Base-by-base conservation (phyloP, 164 flowering plant species). In the Berberis thunbergii region DNA sequence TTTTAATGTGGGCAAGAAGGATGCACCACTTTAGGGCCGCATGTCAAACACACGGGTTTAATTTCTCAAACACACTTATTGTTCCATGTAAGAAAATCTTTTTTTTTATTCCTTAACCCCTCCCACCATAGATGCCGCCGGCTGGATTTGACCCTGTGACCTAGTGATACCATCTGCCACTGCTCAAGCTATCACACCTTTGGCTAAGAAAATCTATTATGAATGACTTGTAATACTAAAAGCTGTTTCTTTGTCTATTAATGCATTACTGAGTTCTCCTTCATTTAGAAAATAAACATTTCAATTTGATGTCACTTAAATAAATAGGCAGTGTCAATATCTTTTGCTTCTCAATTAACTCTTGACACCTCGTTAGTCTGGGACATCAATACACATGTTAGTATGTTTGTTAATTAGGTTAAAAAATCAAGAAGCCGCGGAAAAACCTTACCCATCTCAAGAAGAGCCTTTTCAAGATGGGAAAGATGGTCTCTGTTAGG, bases 401-500 rank as follows among this genome's bases (percentile, higher is more conserved):
- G 41, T 7, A n/a, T 3, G 38, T 13, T 40, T 1, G 12, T 41
- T 57, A 7, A 12, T 57, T 10, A 48, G 7, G 41, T 7, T 40
- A n/a, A 43, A 26, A 26, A 4, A 3, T 40, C 41, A 8, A 60
- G 57, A 40, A 13, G 53, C 2, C 39, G 9, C 40, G 11, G 55
- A 70, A 62, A 40, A 61, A 41, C 11, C 66, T 60, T 73, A 89
- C 97, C 95, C 6, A 87, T 45, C 63, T 79, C 76, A 65, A 70
- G 75, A 67, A 93, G 94, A 8, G 94, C 84, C 41, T 72, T 69
- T 65, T 88, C 98, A 45, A 93, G 92, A 13, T 83, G 87, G 72
- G 90, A 93, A 65, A 90, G 84, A 69, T 93, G 88, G 71, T 93
- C 97, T 75, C 86, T 86, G 79, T 93, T 93, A 12, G 97, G 97